Base-by-base conservation (phyloP, 306 rosid genomes). In the Ormosia emarginata region DNA sequence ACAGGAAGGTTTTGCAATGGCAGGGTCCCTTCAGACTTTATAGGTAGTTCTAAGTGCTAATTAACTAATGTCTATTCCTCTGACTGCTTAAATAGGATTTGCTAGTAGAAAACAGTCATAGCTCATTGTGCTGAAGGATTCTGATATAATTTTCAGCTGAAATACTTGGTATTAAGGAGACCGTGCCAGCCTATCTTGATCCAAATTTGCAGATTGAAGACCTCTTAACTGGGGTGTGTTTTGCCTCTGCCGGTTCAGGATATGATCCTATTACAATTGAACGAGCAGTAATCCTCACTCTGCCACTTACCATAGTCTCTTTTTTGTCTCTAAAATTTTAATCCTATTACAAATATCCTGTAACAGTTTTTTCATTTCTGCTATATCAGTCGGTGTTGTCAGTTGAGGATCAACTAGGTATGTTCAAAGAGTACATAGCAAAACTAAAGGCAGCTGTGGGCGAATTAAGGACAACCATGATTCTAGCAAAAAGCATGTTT, bases 211-310 rank as follows among this genome's bases (percentile, higher is more conserved):
- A 47, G 17, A 55, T 17, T 18, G 52, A 78, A 74, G 90, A 87
- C 44, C 88, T 87, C n/a, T 53, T 87, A 47, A 87, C 84, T 18
- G 90, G 88, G 6, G 90, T 84, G 69, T 53, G 76, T 57, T 87
- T 87, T 73, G 86, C 90, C 17, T 81, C 90, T 2, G 86, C 82
- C 0, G 88, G 90, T 36, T 58, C 90, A 9, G 88, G 90, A 81
- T 87, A 67, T 81, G 90, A 84, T 78, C 88, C 86, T 68, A 1
- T 81, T 30, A 74, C 90, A 74, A 2, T 53, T 47, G 39, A 46
- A 64, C 4, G 64, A 74, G 66, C 65, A 49, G 88, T 87, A 84
- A 61, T 46, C 8, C 15, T 50, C 49, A 41, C 55, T 69, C 9
- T 71, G 1, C 30, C 14, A 5, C 15, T 4, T 41, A 52, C 15